A percentile compares a stretch with the other conserved stretches of the same genome.
Evolutionary conservation across 1,284 basidiomycete genomes (phyloP).

Genomic region (Ganoderma boninense): DNA sequence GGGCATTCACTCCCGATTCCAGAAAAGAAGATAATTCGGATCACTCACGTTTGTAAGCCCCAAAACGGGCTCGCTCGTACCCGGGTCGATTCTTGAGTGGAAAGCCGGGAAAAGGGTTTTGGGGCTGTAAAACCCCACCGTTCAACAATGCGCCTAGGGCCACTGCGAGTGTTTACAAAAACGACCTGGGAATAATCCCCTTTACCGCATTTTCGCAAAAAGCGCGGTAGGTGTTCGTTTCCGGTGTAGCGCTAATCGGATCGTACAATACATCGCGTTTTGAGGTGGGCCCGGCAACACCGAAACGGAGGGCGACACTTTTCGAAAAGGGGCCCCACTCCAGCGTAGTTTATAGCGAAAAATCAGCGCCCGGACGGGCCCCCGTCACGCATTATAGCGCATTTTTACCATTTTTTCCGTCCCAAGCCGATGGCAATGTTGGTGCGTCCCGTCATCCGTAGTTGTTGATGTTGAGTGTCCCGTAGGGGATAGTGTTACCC

Average conservation of each 20-base stretch:
- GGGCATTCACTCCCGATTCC: background rate
- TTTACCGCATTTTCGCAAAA: slow-evolving; percentile 59
- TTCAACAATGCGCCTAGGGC: no score
- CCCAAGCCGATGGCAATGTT: slow-evolving; percentile 74
- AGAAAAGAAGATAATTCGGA: background rate
- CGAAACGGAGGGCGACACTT: slow-evolving; percentile 19
- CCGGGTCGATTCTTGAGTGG: slow-evolving; percentile 66
- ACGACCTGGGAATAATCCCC: slow-evolving; percentile 52
- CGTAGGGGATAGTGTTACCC: slow-evolving; percentile 61
- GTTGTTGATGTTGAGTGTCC: slow-evolving; percentile 59
- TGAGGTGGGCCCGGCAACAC: background rate
- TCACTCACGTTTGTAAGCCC: slow-evolving; percentile 66
- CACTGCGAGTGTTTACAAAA: background rate
- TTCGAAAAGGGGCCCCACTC: slow-evolving; percentile 55
- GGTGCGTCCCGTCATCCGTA: slow-evolving; percentile 53
- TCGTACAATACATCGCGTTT: background rate
- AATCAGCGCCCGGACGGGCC: background rate
- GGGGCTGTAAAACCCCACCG: slow-evolving; percentile 43
- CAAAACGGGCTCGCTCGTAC: slow-evolving; percentile 57
- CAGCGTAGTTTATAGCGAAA: slow-evolving; percentile 48
- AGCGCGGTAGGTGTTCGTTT: slow-evolving; percentile 63
- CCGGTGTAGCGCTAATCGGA: slow-evolving; percentile 55
- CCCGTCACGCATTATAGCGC: background rate
- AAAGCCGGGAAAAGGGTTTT: slow-evolving; percentile 52
- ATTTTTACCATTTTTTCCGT: slow-evolving; percentile 62